Base-by-base conservation (phyloP, 495 filamentous ascomycete species). In the Xylaria acuta region DNA sequence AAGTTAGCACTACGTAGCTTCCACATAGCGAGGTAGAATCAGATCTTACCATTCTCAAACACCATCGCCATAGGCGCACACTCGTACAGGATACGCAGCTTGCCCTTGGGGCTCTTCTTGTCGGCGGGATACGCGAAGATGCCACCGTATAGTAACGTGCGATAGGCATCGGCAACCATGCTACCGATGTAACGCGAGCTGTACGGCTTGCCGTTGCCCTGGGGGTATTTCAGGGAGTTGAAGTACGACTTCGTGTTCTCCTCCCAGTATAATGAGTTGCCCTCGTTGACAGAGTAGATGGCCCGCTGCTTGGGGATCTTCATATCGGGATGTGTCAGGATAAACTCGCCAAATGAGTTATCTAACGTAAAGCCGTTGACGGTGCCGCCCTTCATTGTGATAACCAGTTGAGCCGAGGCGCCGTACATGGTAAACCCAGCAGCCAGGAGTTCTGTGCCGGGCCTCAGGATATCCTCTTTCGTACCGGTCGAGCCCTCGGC, bases 391-490 rank as follows among this genome's bases (percentile, higher is more conserved):
- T 91, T 92, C 94, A 99, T 98, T 53, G 96, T 99, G 81, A 99
- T 92, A 67, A 99, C 96, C 65, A 99, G 86, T 82, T 98, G 95
- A 8, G 96, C 92, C 30, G 94, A 97, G 75, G 96, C 96, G 77
- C 96, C 96, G 83, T 99, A 99, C 96, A 99, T 99, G 81, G 96
- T 99, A 86, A 99, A 99, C 2, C 96, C 96, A 5, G 93, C 91
- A 27, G 97, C 96, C 38, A 98, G 90, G 40, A 98, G 89, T 81
- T 97, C 93, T 2, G 93, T 93, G 47, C 97, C 96, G 1, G 97
- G 93, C 80, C 89, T 90, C 68, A 97, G 88, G 51, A 98, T 86
- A 80, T 97, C 93, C 80, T 97, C 90, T 66, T 93, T 91, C 30
- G 88, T 90, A 58, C 92, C 90, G 20, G 80, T 83, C 4, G 92